A percentile compares a stretch with the other conserved stretches of the same genome.
phyloP scores from a whole-genome alignment of 129 eudicot species.

The Lactuca sativa region DNA sequence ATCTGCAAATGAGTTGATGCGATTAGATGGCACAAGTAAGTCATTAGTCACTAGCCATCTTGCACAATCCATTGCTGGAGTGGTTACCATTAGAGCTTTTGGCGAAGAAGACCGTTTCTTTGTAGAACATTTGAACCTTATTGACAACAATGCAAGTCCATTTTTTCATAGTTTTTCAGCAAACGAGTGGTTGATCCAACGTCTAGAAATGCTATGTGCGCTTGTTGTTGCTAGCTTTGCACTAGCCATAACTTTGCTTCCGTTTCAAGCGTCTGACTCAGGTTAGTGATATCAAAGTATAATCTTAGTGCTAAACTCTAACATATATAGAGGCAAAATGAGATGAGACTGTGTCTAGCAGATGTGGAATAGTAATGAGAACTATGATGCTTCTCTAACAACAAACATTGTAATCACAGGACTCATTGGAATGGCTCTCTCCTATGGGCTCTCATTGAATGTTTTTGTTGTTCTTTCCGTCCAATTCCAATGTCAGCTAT shows the following conservation, averaged over 20 bases:
- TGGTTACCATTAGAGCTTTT: constrained; percentile 71
- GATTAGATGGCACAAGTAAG: constrained; percentile 78
- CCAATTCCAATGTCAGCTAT: constrained; percentile 47
- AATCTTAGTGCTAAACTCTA: neutral
- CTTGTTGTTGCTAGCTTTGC: constrained; percentile 57
- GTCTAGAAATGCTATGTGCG: constrained; percentile 62
- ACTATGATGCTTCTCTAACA: neutral
- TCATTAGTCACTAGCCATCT: constrained; percentile 68
- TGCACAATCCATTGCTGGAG: constrained; percentile 72
- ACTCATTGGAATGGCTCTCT: constrained; percentile 65
- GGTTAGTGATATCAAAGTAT: constrained; percentile 37
- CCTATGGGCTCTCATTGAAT: constrained; percentile 69
- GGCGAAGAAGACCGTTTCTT: constrained; percentile 62
- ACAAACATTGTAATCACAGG: constrained; percentile 43
- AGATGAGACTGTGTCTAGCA: too few relatives aligned
- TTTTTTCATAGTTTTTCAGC: constrained; percentile 68
- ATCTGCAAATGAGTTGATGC: constrained; percentile 74
- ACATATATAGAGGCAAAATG: too few relatives aligned
- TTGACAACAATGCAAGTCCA: constrained; percentile 58
- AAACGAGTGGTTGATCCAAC: constrained; percentile 76
- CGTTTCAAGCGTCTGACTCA: constrained; percentile 45
- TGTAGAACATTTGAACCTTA: constrained; percentile 45
- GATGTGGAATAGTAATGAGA: too few relatives aligned
- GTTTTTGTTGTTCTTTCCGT: constrained; percentile 38
- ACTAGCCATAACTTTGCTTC: constrained; percentile 54